phyloP scores from a whole-genome alignment of 805 yeast genomes.

The Ogataea ramenticola region DNA sequence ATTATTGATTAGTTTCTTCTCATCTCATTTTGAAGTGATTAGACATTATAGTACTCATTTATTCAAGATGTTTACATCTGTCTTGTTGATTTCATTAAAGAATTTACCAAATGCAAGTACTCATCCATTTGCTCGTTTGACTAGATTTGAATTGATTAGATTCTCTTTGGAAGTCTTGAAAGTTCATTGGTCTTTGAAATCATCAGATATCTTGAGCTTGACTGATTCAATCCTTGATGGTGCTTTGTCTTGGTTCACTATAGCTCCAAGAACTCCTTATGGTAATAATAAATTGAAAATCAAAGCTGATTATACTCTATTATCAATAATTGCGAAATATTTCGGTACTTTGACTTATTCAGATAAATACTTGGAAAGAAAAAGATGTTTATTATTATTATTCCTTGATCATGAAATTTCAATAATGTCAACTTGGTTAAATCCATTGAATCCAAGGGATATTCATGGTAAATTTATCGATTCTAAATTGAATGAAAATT shows the following conservation, averaged over 20 bases:
- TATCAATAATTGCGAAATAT: conserved; percentile 43
- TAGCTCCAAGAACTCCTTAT: conserved; percentile 61
- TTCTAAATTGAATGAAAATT: conserved; percentile 29
- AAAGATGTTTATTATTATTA: conserved; percentile 47
- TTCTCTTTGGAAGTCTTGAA: conserved; percentile 61
- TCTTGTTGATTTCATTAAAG: conserved; percentile 48
- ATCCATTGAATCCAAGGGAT: conserved; percentile 43
- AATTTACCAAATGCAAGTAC: conserved; percentile 52
- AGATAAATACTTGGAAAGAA: conserved; percentile 30
- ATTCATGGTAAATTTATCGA: conserved; percentile 29
- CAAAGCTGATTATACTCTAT: conserved; percentile 56
- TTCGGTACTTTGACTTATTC: conserved; percentile 18
- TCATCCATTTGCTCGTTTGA: conserved; percentile 75
- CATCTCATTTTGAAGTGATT: conserved; percentile 76
- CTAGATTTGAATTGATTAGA: conserved; percentile 65
- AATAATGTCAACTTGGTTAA: conserved; percentile 70
- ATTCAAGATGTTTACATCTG: conserved; percentile 58
- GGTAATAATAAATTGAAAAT: conserved; percentile 75
- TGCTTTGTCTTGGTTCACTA: conserved; percentile 72
- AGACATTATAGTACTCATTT: conserved; percentile 64
- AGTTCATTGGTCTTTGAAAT: conserved; percentile 43
- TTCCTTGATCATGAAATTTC: conserved; percentile 74
- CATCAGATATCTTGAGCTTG: conserved; percentile 38
- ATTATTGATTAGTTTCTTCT: conserved; percentile 56
- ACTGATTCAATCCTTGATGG: conserved; percentile 53